phyloP scores from a whole-genome alignment of 2,329 filamentous ascomycete genomes.

The Beauveria caledonica region DNA sequence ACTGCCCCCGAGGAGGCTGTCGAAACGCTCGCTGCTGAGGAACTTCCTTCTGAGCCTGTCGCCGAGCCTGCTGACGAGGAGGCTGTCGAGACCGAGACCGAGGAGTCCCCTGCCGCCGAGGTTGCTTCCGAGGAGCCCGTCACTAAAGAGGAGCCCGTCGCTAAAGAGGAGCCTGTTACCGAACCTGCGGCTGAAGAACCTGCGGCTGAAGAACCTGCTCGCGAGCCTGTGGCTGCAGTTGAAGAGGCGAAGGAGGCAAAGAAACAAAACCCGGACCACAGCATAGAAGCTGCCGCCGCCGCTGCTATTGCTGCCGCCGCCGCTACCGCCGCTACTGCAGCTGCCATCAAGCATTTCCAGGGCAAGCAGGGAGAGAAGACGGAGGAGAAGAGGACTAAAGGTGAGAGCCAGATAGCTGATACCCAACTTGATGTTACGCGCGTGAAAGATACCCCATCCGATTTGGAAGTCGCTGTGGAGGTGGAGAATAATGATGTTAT shows the following conservation, averaged over 20 bases:
- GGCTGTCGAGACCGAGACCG: background rate
- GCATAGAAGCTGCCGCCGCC: background rate
- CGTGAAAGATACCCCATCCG: constrained; percentile 9
- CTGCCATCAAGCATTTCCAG: background rate
- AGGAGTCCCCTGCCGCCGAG: constrained; percentile 2
- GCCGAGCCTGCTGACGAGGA: background rate
- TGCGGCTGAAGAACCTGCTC: background rate
- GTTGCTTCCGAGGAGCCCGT: background rate
- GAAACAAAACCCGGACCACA: background rate
- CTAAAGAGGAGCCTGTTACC: background rate
- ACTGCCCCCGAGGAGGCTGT: background rate
- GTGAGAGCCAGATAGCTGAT: constrained; percentile 8
- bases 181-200: background rate
- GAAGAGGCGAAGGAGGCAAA: background rate
- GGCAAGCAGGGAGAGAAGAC: constrained; percentile 4
- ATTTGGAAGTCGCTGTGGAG: constrained; percentile 2
- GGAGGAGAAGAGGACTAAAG: constrained; percentile 19
- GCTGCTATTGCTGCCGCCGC: background rate
- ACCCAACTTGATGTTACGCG: constrained; percentile 9
- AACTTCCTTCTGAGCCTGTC: background rate
- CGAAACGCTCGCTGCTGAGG: background rate
- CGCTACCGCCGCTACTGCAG: constrained; percentile 4
- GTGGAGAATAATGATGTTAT: constrained; percentile 2
- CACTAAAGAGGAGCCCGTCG: background rate
- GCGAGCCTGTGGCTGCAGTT: constrained; percentile 1